These are phyloP conservation scores for Aspergillus sp. DNA, from an alignment of 2,329 filamentous ascomycete species.

Conservation along the genomic window DNA sequence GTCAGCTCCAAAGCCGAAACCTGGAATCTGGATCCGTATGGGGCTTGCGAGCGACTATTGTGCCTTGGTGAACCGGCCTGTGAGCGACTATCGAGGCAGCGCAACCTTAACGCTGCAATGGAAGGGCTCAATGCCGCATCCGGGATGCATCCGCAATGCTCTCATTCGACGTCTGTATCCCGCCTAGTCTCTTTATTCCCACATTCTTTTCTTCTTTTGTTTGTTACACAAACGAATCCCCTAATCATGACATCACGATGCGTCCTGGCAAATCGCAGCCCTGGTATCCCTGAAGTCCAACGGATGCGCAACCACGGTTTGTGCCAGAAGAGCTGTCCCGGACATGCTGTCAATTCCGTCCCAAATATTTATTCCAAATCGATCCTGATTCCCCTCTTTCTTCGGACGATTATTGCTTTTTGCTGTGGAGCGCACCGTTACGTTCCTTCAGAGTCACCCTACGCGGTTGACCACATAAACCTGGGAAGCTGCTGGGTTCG, in stretches of 20 bases:
- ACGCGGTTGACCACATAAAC: background rate
- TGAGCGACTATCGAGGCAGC: background rate
- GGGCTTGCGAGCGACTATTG: background rate
- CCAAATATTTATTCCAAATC: background rate
- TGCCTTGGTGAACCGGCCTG: background rate
- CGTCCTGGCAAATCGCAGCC: slow-evolving; percentile 8
- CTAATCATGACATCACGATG: slow-evolving; percentile 14
- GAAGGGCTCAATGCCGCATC: background rate
- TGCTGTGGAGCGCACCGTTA: background rate
- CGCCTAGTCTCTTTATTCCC: background rate
- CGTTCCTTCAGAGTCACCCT: background rate
- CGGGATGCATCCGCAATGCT: background rate
- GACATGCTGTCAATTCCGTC: slow-evolving; percentile 1
- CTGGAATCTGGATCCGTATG: background rate
- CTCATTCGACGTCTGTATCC: slow-evolving; percentile 3
- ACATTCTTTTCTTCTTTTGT: background rate
- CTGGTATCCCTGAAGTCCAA: background rate
- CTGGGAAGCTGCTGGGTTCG: background rate
- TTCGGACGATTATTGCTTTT: background rate
- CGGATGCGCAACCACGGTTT: slow-evolving; percentile 4
- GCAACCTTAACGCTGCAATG: background rate
- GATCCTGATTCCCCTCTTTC: background rate
- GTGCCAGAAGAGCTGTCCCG: background rate
- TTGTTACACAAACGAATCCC: background rate
- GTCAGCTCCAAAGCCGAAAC: background rate